Base-by-base conservation (phyloP, 768 basidiomycete species). In the Kwoniella dejecticola region DNA sequence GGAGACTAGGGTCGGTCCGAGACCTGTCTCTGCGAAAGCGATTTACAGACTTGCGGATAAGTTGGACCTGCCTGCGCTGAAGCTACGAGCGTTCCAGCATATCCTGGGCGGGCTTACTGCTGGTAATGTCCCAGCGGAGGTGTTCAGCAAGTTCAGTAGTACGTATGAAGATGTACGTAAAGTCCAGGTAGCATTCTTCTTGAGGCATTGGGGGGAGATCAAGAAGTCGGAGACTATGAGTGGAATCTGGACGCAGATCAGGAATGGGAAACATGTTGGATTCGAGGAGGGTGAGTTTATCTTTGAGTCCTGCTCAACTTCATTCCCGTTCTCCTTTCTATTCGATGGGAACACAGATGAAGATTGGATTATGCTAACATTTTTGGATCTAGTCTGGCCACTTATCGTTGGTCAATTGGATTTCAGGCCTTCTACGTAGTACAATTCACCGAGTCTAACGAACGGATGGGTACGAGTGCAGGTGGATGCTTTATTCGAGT, bases 1-100 rank as follows among this genome's bases (percentile, higher is more conserved):
- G 10, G 36, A 31, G 3, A 15, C 52, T 83, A 88, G 86, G 3
- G 83, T 83, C 11, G 82, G 84, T 46, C 88, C 89, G 1, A 81
- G 83, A n/a, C 86, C 86, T 0, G 90, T 89, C 70, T 90, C 89
- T 27, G 89, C 90, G 13, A 92, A 92, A 76, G 88, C 90, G 2
- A 85, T 87, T 8, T 93, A 90, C 74, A 82, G 89, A 50, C 82
- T 91, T 27, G 91, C 91, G 17, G 91, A 92, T 72, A 86, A 78
- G 71, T 82, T 92, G 29, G 88, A 87, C 68, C 79, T 93, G 30
- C 76, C 81, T 30, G 88, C 90, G 10, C 72, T 93, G 61, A 89
- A 88, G 72, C 84, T 87, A 27, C 83, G 88, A 57, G 89, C 90
- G 23, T 87, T 87, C 60, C 83, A 90, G 85, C 87, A 91, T 75